Evolutionary conservation across 2,329 filamentous ascomycete genomes (phyloP), one percentile per base, ranked within the genome.

Genomic region (Chaetomium olivaceum): DNA sequence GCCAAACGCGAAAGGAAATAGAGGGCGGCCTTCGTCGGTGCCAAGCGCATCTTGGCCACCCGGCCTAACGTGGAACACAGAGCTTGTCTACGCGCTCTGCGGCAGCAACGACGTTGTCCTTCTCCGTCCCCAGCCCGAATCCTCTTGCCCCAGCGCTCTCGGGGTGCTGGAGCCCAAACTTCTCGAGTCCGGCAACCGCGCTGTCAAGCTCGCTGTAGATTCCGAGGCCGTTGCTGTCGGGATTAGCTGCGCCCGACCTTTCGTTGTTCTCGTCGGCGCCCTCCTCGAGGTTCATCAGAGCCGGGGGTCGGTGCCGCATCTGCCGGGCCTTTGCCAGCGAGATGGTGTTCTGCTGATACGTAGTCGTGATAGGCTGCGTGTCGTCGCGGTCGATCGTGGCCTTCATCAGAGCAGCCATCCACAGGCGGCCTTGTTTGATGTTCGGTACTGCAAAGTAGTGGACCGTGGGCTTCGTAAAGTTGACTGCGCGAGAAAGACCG

Each of bases 341-440:
- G 63, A 99, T 97, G 0, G 95, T 99, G 82, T 96, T 95, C 76
- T 97, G 93, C 75, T 97, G 94, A 79, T 98, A 98, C 3, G 93
- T 97, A 3, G 91, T 95, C 23, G 92, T 93, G 67, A 97, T 89
- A 11, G 90, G 87, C 67, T 90, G 86, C 4, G 86, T 86, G 73
- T 90, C 88, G 72, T 99, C 95, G 67, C 94, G 90, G 75, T 98
- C 94, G 72, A 99, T 99, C 1, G 95, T 99, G 12, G 95, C 95
- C 80, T 99, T 99, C 92, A 99, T 96, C 60, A 99, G 81, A 6
- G 95, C 95, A 4, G 93, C 95, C 95, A 99, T 99, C 95, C 95
- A 99, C 50, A 96, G 81, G 14, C 95, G 88, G 19, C 95, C 95
- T 74, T 95, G 88, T 72, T 92, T 88, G 65, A 97, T 81, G 72